Evolutionary conservation across 2,329 filamentous ascomycete genomes (phyloP), one percentile per base, ranked within the genome.

Genomic region (Nannizziopsis arthrosporioides): DNA sequence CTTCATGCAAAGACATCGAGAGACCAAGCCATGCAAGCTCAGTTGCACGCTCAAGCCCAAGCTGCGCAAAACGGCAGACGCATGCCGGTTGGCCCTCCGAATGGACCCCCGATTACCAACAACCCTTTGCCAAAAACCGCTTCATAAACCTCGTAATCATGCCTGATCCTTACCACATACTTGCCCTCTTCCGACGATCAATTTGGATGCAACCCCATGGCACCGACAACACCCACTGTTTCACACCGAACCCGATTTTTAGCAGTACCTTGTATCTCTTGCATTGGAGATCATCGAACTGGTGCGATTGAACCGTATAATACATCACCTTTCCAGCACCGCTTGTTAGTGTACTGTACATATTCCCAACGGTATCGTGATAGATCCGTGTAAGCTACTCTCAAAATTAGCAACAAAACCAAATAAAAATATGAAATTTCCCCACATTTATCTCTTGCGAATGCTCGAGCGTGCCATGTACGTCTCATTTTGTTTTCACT

Each of bases 1-100:
- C 74, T 73, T 51, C 63, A 64, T 47, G 65, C 63, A 34, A 66
- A 68, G 54, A 17, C 50, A 12, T 65, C 63, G 53, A 65, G 66
- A 48, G 67, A 68, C 51, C 65, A 63, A 55, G 66, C 63, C 50
- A 63, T 61, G 35, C 68, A 69, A 54, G 68, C 68, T 47, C 65
- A 66, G 59, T 60, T 59, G 22, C 64, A 65, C 49, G 65, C 64
- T 49, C 62, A 68, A 54, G 64, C 63, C 50, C 65, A 68, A 55
- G 63, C 60, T 31, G 52, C 49, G 35, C 44, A 47, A 30, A 52
- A 48, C 15, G 47, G 47, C 37, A 57, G 64, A 54, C 62, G 65
- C 50, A 54, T 68, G 56, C 65, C 63, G 50, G 60, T 54, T 31
- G 64, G 66, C 19, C 22, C 22, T 27, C 22, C 22, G 22, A 27